Base-by-base conservation (phyloP, 2,329 filamentous ascomycete genomes). In the Aureobasidium subglaciale region DNA sequence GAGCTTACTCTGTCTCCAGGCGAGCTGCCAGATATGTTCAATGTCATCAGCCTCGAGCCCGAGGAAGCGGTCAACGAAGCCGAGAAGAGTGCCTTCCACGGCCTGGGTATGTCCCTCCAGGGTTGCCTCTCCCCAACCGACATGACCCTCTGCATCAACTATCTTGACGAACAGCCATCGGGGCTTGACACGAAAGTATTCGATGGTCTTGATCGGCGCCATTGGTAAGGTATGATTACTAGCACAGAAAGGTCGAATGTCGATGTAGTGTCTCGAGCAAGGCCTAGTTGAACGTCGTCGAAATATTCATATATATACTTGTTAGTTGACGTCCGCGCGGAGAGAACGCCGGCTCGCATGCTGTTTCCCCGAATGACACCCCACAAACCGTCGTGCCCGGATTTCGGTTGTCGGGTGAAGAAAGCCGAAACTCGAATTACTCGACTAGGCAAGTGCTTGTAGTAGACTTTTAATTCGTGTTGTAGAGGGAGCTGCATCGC, bases 141-240 rank as follows among this genome's bases (percentile, higher is more conserved):
- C 71, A 25, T 80, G 75, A 4, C 81, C 84, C 3, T 75, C 75
- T 30, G 82, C 80, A 64, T 89, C 85, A 2, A 79, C 82, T 59
- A 90, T 79, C 67, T 89, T 90, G 61, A 89, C 86, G 59, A 89
- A 87, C 1, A 90, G 74, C 86, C 86, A 90, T 38, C 87, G 76
- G 15, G 87, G 87, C 38, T 84, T 83, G 10, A 90, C 82, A 16
- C 86, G 80, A 67, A 88, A 90, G 65, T 89, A 88, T 63, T 88
- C 85, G 38, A 90, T 83, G 22, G 65, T 76, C 59, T 78, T 75
- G 64, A 88, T 87, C 59, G 81, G 83, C 1, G 75, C 77, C 83
- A 86, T 86, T n/a, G 4, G 5, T 38, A 13, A 9, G 18, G 13
- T 9, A 9, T 2, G 2, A 16, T 1, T n/a, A n/a, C 4, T 16